Percentiles rank a stretch among this genome's conserved stretches.
These are phyloP conservation scores for Pterocarpus santalinus DNA, from an alignment of 306 rosid species.

Conservation along the genomic window DNA sequence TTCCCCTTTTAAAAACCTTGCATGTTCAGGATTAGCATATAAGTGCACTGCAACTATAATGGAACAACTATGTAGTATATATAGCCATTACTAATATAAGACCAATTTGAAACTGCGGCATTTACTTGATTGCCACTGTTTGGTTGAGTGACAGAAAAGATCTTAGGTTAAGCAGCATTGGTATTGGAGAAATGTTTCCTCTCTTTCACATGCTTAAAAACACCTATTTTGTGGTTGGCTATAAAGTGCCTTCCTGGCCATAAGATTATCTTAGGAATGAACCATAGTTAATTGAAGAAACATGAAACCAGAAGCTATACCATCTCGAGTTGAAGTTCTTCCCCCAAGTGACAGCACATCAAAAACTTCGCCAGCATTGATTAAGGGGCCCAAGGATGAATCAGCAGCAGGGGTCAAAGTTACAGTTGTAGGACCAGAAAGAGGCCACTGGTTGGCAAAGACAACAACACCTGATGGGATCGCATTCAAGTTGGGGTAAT, in stretches of 20 bases:
- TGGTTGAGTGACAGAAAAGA: conserved; percentile 31
- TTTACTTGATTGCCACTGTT: conserved; percentile 4
- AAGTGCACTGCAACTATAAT: conserved; percentile 3
- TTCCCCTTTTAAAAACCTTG: conserved; percentile 42
- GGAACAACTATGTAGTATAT: conserved; percentile 12
- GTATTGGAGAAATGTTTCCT: conserved; percentile 16
- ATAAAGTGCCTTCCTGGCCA: not conserved
- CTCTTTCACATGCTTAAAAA: conserved; percentile 19
- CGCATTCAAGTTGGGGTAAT: conserved; percentile 66
- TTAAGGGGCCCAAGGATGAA: conserved; percentile 74
- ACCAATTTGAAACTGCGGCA: not conserved
- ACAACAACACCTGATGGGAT: conserved; percentile 72
- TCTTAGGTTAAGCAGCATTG: conserved; percentile 20
- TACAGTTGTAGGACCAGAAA: conserved; percentile 68
- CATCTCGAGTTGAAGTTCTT: conserved; percentile 82
- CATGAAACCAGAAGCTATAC: conserved; percentile 55
- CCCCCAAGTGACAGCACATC: conserved; percentile 66
- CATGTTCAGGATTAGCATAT: conserved; percentile 1
- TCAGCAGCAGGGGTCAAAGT: conserved; percentile 67
- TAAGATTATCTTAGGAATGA: conserved; percentile 40
- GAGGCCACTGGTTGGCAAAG: conserved; percentile 87
- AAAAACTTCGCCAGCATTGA: conserved; percentile 88
- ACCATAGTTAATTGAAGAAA: conserved; percentile 25
- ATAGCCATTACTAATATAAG: not conserved
- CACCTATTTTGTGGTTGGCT: conserved; percentile 28